Percentiles rank a stretch among this genome's conserved stretches.
Evolutionary conservation across 345 rosid genomes (phyloP).

Genomic region (Moringa oleifera): DNA sequence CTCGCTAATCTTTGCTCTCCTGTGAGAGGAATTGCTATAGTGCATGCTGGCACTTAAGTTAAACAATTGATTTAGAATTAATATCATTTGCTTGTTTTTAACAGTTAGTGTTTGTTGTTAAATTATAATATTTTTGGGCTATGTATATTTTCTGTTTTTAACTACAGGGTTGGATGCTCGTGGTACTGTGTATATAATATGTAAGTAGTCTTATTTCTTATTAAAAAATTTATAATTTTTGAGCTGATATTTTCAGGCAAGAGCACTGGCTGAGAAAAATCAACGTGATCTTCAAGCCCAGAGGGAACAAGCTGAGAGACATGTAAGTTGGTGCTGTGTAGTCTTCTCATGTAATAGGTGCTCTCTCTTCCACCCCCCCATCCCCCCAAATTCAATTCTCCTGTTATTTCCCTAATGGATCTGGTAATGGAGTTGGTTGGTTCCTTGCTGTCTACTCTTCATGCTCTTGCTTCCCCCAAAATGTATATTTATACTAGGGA

Average conservation of each 20-base stretch:
- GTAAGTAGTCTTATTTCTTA: no score
- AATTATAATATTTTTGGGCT: no score
- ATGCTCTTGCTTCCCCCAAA: not conserved
- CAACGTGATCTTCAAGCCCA: conserved; percentile 87
- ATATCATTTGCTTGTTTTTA: conserved; percentile 1
- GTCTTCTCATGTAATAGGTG: conserved; percentile 3
- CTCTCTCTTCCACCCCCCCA: not conserved
- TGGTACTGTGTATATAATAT: no score
- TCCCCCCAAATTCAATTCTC: not conserved
- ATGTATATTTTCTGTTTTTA: no score
- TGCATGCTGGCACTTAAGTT: not conserved
- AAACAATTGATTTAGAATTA: not conserved
- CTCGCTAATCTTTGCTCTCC: conserved; percentile 12
- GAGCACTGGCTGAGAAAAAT: conserved; percentile 96
- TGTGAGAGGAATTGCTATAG: conserved; percentile 8
- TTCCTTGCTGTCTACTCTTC: not conserved
- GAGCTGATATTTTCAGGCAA: conserved; percentile 47
- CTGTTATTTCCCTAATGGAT: not conserved
- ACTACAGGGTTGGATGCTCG: no score
- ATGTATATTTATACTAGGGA: not conserved
- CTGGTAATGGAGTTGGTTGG: not conserved
- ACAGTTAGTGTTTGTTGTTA: not conserved
- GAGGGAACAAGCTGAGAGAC: conserved; percentile 94
- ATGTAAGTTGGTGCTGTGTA: conserved; percentile 48
- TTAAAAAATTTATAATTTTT: conserved; percentile 11